Base-by-base conservation (phyloP, 2,329 filamentous ascomycete genomes). In the Simplicillium aogashimaense region DNA sequence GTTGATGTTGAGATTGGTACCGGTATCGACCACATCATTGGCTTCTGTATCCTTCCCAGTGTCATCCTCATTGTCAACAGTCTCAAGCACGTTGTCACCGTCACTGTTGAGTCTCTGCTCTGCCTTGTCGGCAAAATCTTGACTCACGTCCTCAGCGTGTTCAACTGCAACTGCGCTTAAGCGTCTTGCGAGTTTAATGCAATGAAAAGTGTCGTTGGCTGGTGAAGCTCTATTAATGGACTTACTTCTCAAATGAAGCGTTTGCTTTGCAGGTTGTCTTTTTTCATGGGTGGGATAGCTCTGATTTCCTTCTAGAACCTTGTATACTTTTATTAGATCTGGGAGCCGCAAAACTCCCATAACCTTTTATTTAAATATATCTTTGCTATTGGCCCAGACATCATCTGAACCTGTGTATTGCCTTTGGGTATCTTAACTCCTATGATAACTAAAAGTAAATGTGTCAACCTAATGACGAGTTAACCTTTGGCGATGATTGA, bases 141-240 rank as follows among this genome's bases (percentile, higher is more conserved):
- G 45, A 50, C 47, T 40, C 43, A 43, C 37, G 43, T 61, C 38
- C 43, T 61, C 41, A 42, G 43, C 42, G 50, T 47, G 31, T 62
- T 59, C 47, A 43, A 56, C 50, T 61, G 57, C 50, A 48, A 53
- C 50, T 62, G 59, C 52, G 39, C 45, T 38, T 57, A 53, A 50
- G 38, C 36, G 32, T 25, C 20, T 25, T 25, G 20, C 20, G 5
- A 25, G 20, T 6, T 25, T 9, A 25, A 25, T 9, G 9, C 20
- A 25, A 25, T 5, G 20, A 16, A 16, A 39, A 35, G 20, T 14
- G 18, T 15, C 9, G 15, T 35, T 13, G 13, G 15, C 3, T 35
- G 13, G 31, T 33, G 13, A 33, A 5, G 5, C 18, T 35, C 15
- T 35, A 8, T 35, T 35, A 18, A 15, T 35, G 33, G 33, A 17